Conservation (phyloP, 2,329 filamentous ascomycete species). For the Diplocarpon mali region DNA sequence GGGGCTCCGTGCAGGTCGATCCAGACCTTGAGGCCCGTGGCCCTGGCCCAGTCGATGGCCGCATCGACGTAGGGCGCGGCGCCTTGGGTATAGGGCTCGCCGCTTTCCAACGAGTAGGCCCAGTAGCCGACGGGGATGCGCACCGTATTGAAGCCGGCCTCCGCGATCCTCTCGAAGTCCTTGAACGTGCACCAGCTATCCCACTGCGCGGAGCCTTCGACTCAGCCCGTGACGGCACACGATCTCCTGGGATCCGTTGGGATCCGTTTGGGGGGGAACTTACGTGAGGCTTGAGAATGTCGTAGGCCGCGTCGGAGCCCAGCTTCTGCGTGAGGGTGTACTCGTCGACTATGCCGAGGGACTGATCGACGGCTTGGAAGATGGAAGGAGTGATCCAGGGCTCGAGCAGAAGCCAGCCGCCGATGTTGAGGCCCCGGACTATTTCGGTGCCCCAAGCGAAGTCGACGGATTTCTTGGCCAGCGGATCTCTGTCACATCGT, state of each 20-base stretch:
- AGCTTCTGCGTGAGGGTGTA: conserved; percentile 32
- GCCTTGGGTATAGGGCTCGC: conserved; percentile 40
- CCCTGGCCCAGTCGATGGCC: conserved; percentile 45
- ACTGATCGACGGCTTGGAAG: conserved; percentile 31
- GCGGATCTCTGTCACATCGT: conserved; percentile 4
- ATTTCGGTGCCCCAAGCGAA: conserved; percentile 39
- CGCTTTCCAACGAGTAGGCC: conserved; percentile 40
- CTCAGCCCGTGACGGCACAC: too few species aligned
- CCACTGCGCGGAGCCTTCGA: conserved; percentile 17
- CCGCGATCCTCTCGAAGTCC: conserved; percentile 45
- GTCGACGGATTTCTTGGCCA: conserved; percentile 24
- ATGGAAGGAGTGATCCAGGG: conserved; percentile 47
- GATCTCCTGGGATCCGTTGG: too few species aligned
- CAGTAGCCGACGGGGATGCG: conserved; percentile 49
- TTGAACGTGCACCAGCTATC: conserved; percentile 25
- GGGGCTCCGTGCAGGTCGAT: conserved; percentile 48
- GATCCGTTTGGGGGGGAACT: conserved; percentile 1
- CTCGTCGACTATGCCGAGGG: conserved; percentile 26
- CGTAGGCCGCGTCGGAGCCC: conserved; percentile 33
- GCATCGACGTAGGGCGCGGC: conserved; percentile 41
- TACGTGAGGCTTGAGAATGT: conserved; percentile 41
- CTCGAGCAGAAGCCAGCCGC: conserved; percentile 29
- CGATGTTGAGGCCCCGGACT: conserved; percentile 32
- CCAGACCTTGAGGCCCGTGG: conserved; percentile 41
- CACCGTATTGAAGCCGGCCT: conserved; percentile 46